phyloP scores from a whole-genome alignment of 176 grass and related monocot species.

The Eleusine indica region DNA sequence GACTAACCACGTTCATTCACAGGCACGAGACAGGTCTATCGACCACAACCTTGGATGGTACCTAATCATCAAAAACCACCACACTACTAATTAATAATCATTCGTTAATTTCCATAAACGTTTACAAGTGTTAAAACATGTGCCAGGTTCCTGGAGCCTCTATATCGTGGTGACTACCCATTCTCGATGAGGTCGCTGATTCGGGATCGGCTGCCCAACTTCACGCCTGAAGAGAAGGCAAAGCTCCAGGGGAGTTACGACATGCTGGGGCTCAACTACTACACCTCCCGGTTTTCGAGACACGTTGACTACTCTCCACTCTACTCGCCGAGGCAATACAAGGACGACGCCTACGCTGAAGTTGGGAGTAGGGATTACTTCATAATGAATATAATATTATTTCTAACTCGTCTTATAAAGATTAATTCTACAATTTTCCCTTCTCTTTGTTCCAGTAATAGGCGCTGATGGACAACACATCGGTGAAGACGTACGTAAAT shows the following conservation, averaged over 20 bases:
- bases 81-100: no score
- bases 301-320: neutral
- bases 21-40: neutral
- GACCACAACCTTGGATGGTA: constrained; percentile 24
- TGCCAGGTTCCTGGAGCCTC: constrained; percentile 20
- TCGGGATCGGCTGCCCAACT: constrained; percentile 1
- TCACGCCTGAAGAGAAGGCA: neutral
- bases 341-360: neutral
- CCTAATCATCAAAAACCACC: neutral
- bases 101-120: no score
- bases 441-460: neutral
- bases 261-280: constrained; percentile 38
- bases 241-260: neutral
- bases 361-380: neutral
- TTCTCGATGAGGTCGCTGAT: constrained; percentile 23
- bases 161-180: constrained; percentile 34
- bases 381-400: no score
- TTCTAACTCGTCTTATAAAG: no score
- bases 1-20: neutral
- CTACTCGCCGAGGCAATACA: neutral
- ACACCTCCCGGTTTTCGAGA: neutral
- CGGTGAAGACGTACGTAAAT: neutral
- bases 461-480: neutral
- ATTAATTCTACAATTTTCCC: neutral
- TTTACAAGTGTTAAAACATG: neutral